Evolutionary conservation across 176 grass and related monocot genomes (phyloP).

Genomic region (Oryza brachyantha): DNA sequence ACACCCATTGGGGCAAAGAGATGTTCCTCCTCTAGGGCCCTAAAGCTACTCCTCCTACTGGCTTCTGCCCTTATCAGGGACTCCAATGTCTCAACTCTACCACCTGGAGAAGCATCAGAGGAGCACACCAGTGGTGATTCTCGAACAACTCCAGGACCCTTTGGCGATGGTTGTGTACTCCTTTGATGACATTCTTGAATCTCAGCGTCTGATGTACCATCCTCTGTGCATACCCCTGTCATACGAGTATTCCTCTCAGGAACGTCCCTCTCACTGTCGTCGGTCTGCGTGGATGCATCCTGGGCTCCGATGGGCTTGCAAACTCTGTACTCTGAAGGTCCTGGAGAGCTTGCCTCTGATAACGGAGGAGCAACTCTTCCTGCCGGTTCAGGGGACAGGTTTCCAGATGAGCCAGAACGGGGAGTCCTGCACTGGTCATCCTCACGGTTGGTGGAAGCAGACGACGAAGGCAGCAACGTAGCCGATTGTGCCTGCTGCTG

Average conservation of each 20-base stretch:
- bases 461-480: slow-evolving; percentile 7
- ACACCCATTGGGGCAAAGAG: slow-evolving; percentile 39
- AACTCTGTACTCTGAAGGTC: slow-evolving; percentile 53
- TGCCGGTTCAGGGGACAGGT: slow-evolving; percentile 40
- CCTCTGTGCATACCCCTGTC: slow-evolving; percentile 31
- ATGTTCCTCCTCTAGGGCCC: slow-evolving; percentile 63
- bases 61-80: slow-evolving; percentile 87
- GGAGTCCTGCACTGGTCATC: slow-evolving; percentile 39
- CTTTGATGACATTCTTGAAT: slow-evolving; percentile 38
- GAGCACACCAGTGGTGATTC: slow-evolving; percentile 49
- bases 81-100: slow-evolving; percentile 79
- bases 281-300: slow-evolving; percentile 87
- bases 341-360: slow-evolving; percentile 58
- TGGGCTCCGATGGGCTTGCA: slow-evolving; percentile 61
- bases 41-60: slow-evolving; percentile 62
- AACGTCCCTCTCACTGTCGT: slow-evolving; percentile 46
- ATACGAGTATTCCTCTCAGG: neutral
- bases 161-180: neutral
- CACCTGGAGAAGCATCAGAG: slow-evolving; percentile 49
- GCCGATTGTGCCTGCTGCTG: slow-evolving; percentile 20
- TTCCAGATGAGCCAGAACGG: slow-evolving; percentile 45
- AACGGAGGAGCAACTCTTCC: slow-evolving; percentile 29
- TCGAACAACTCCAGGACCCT: slow-evolving; percentile 35
- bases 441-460: slow-evolving; percentile 41
- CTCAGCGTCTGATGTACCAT: slow-evolving; percentile 28